phyloP scores from a whole-genome alignment of 371 early-diverging fungal genomes.

The Apophysomyces trapeziformis region DNA sequence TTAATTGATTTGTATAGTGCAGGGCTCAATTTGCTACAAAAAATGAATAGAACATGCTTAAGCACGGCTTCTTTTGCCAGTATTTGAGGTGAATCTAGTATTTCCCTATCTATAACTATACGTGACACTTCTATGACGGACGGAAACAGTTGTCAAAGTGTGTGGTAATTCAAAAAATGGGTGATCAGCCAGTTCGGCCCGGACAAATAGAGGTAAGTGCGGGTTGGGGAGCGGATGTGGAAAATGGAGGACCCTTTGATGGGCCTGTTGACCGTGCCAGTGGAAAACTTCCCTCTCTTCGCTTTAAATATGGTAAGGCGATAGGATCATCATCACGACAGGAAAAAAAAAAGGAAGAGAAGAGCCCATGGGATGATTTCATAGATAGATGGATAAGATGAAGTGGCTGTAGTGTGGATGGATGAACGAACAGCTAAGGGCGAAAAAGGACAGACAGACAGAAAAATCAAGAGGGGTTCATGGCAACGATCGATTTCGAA shows the following conservation, averaged over 20 bases:
- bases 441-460: neutral
- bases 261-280: neutral
- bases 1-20: too few relatives aligned
- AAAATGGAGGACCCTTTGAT: neutral
- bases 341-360: neutral
- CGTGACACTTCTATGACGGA: too few relatives aligned
- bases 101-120: too few relatives aligned
- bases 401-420: neutral
- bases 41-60: too few relatives aligned
- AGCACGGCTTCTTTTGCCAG: too few relatives aligned
- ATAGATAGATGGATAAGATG: constrained; percentile 11
- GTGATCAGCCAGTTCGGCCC: neutral
- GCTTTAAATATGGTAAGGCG: constrained; percentile 10
- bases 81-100: too few relatives aligned
- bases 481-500: constrained; percentile 7
- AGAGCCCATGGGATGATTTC: neutral
- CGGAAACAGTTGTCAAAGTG: too few relatives aligned
- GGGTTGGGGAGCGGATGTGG: neutral
- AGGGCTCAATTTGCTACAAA: too few relatives aligned
- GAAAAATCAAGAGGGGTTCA: neutral
- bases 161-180: too few relatives aligned
- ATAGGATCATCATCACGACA: neutral
- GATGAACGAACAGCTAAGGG: neutral
- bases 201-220: neutral
- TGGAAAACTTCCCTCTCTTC: constrained; percentile 8